Evolutionary conservation across 495 filamentous ascomycete species (phyloP).

Genomic region (Penicillium fimorum): DNA sequence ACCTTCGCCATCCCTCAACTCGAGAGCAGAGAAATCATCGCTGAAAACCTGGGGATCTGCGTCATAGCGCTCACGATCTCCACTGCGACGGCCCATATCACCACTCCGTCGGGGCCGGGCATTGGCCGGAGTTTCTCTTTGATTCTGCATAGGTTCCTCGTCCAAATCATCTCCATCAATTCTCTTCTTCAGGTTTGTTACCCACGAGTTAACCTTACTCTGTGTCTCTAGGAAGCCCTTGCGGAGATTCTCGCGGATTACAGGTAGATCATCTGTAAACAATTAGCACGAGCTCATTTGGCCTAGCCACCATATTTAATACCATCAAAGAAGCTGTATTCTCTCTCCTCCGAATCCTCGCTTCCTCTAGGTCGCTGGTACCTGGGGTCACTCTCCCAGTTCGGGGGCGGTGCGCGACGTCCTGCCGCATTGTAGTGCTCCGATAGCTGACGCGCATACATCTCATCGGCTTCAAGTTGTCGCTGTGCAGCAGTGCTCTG

Average conservation of each 20-base stretch:
- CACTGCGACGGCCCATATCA: constrained; percentile 63
- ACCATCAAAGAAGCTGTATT: constrained; percentile 90
- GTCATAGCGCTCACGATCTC: constrained; percentile 87
- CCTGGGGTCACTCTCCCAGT: constrained; percentile 45
- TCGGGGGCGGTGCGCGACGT: constrained; percentile 35
- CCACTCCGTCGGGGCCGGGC: constrained; percentile 52
- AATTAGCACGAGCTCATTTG: constrained; percentile 11
- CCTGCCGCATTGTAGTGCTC: constrained; percentile 74
- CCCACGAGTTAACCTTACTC: constrained; percentile 87
- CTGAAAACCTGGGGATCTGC: constrained; percentile 88
- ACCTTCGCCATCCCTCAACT: constrained; percentile 78
- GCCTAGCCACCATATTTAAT: constrained; percentile 9
- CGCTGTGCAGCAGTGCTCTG: constrained; percentile 60
- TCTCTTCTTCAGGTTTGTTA: constrained; percentile 83
- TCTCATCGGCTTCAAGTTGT: constrained; percentile 88
- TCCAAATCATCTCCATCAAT: constrained; percentile 81
- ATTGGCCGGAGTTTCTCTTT: constrained; percentile 42
- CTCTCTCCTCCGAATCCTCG: constrained; percentile 56
- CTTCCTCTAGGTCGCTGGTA: constrained; percentile 34
- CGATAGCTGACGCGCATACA: constrained; percentile 89
- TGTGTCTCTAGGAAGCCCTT: constrained; percentile 97
- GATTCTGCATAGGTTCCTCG: constrained; percentile 47
- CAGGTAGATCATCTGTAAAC: constrained; percentile 76
- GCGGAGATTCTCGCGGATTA: constrained; percentile 88
- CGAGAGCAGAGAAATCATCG: constrained; percentile 88